Percentiles rank a stretch among this genome's conserved stretches.
Conservation (phyloP, 1,284 basidiomycete genomes). For the Papiliotrema laurentii region DNA sequence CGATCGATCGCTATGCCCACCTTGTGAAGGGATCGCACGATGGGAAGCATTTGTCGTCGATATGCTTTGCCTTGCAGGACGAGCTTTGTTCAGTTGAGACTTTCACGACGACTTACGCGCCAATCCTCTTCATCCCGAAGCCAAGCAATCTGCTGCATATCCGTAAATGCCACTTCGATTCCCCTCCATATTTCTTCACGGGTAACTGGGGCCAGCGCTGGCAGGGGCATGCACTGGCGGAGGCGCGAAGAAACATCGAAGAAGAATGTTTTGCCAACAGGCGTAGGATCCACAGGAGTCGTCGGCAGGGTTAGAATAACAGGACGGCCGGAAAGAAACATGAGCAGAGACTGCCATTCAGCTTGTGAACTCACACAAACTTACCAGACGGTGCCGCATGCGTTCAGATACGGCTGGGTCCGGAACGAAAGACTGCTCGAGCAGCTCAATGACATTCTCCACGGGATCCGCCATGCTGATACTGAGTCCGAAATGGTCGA, state of each 20-base stretch:
- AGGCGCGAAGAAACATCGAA: not conserved
- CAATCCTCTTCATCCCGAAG: not conserved
- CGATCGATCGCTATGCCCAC: slow-evolving; percentile 2
- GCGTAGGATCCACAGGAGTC: not conserved
- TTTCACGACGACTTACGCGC: not conserved
- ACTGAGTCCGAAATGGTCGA: slow-evolving; percentile 76
- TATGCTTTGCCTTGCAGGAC: not conserved
- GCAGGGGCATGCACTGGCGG: slow-evolving; percentile 7
- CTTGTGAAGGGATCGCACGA: slow-evolving; percentile 18
- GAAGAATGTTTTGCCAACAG: not conserved
- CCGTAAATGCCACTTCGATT: not conserved
- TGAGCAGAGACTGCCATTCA: not conserved
- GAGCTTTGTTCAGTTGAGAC: not conserved
- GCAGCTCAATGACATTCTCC: slow-evolving; percentile 58
- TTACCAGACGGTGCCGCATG: too few species aligned
- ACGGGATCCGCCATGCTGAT: slow-evolving; percentile 67
- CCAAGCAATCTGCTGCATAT: not conserved
- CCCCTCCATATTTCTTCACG: not conserved
- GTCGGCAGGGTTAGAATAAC: not conserved
- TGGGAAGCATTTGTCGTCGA: slow-evolving; percentile 1
- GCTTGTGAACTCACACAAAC: too few species aligned
- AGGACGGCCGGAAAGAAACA: not conserved
- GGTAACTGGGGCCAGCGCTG: not conserved
- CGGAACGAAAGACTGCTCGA: too few species aligned
- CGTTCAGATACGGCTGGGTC: too few species aligned